Base-by-base conservation (phyloP, 2,329 filamentous ascomycete species). In the Ceratocystis variospora region DNA sequence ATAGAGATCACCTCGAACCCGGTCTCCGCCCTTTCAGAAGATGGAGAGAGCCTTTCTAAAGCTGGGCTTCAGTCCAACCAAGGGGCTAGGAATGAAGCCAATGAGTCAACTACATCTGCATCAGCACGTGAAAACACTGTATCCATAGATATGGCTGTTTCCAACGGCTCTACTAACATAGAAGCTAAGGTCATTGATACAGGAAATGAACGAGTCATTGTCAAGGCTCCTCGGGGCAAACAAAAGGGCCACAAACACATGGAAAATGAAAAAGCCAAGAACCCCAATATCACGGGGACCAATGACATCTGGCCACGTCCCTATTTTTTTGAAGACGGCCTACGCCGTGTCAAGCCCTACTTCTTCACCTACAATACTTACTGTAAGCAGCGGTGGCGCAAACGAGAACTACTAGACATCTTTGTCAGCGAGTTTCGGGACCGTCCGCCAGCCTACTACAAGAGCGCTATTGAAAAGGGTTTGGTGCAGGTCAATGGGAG, bases 341-440 rank as follows among this genome's bases (percentile, higher is more conserved):
- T 99, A 69, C 87, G 92, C 63, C 86, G 90, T 69, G 87, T 96
- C 41, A 81, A 81, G 55, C 93, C 93, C 2, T 97, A 99, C 74
- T 85, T 94, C 74, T 96, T 82, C 75, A 96, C 92, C 2, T 96
- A 96, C 79, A 95, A 96, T 73, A 96, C 93, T 0, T 90, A 85
- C 77, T 94, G 89, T 79, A 99, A 97, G 77, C 83, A 96, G 77
- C 82, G 94, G 75, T 99, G 94, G 94, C 83, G 93, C 65, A 89
- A 87, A 41, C 82, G 90, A 46, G 81, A 83, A 68, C 78, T 99
- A 61, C 79, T 96, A 63, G 90, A 96, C 61, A 89, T 99, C 61
- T 99, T 96, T 76, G 82, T 86, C 57, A 86, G 87, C 73, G 94
- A 99, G 75, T 99, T 99, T 74, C 85, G 94, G 71, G 94, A 99